Evolutionary conservation across 495 filamentous ascomycete species (phyloP), one percentile per base, ranked within the genome.

Genomic region (Tuber magnatum): DNA sequence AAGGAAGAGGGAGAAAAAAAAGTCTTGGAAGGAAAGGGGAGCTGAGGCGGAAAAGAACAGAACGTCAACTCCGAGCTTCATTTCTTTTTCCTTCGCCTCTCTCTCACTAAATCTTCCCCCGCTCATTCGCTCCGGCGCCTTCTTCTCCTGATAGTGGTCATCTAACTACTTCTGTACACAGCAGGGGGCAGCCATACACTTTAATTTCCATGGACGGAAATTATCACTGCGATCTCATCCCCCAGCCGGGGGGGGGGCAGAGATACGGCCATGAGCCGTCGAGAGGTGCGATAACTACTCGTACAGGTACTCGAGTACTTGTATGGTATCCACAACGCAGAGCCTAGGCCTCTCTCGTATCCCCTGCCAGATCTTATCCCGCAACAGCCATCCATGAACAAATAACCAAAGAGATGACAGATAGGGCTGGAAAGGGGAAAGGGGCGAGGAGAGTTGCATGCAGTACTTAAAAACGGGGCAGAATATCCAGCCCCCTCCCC

Each of bases 41-140:
- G 28, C 56, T 65, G 56, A 65, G 14, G 14, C 16, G n/a, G 56
- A 65, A 61, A 65, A 18, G 28, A 65, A 35, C 12, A 32, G 56
- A 65, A 65, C 3, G 28, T 35, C 69, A 72, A 70, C 56, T 75
- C 76, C 70, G 77, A 79, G 76, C 70, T 73, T 79, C 72, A 71
- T 72, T 79, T 73, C 70, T 68, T 72, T 69, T 9, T 71, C 28
- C 18, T 51, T 16, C 43, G 43, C 18, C 43, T 46, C 22, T 20
- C 18, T 74, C 70, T 61, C 61, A 65, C 51, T 69, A 76, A 71
- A n/a, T 61, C 70, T 72, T 61, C 32, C 56, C 56, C 56, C 56
- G 28, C 28, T 35, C 28, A 65, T 65, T 65, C 71, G 22, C 74
- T 35, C 38, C 28, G 43, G 43, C 44, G 39, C 65, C 68, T 73